A percentile compares a stretch with the other conserved stretches of the same genome.
Evolutionary conservation across 495 filamentous ascomycete genomes (phyloP).

Genomic region (Chaetomium fimeti): DNA sequence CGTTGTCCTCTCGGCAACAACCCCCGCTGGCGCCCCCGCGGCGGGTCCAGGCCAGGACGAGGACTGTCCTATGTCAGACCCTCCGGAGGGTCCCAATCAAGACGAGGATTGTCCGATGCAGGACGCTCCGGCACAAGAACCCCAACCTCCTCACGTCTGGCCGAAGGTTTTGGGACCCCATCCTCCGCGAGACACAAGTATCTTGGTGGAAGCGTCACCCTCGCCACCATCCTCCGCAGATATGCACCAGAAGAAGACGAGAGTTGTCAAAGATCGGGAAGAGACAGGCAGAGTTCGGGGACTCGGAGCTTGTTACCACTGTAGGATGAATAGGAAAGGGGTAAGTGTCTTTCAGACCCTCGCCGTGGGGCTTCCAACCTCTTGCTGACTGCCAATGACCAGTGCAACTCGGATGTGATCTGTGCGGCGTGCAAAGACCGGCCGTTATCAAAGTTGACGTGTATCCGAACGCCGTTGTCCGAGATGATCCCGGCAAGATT

Average conservation of each 20-base stretch:
- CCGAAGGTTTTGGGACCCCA: constrained; percentile 12
- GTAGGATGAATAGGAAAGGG: constrained; percentile 21
- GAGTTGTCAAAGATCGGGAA: constrained; percentile 20
- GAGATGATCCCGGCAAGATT: background rate
- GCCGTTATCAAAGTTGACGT: constrained; percentile 1
- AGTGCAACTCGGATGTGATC: constrained; percentile 13
- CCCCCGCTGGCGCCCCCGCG: constrained; percentile 10
- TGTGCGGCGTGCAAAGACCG: constrained; percentile 7
- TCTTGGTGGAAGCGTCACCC: constrained; percentile 6
- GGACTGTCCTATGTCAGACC: constrained; percentile 30
- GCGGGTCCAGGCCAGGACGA: constrained; percentile 15
- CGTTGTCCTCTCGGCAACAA: constrained; percentile 15
- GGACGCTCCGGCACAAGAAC: constrained; percentile 20
- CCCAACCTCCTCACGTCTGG: constrained; percentile 22
- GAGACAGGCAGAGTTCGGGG: constrained; percentile 31
- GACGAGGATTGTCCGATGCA: constrained; percentile 28
- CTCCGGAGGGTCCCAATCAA: background rate
- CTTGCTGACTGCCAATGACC: constrained; percentile 9
- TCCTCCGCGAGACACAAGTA: constrained; percentile 14
- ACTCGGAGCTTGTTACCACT: constrained; percentile 22
- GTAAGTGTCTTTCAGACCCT: constrained; percentile 8
- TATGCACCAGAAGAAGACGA: constrained; percentile 21
- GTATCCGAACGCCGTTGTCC: constrained; percentile 10
- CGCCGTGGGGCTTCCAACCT: background rate
- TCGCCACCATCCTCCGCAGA: constrained; percentile 2